These are phyloP conservation scores for Cyclotella sp. DNA, from an alignment of 108 stramenopile species.

Conservation along the genomic window DNA sequence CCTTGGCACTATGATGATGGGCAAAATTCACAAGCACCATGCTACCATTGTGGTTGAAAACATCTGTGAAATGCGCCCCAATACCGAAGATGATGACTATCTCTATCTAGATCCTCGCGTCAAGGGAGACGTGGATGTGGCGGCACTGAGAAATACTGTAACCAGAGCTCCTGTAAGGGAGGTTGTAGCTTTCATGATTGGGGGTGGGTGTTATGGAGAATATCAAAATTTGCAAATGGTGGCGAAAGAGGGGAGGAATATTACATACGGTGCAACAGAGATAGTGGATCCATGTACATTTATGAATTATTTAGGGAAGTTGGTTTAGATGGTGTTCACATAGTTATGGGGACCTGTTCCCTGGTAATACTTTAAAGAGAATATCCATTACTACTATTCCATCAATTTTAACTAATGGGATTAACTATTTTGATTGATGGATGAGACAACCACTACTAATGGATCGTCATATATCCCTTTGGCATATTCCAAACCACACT, in stretches of 20 bases:
- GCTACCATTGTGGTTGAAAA: conserved; percentile 94
- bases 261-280: conserved; percentile 96
- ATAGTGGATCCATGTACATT: conserved; percentile 84
- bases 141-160: conserved; percentile 59
- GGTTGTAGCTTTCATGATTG: conserved; percentile 95
- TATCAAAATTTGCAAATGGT: conserved; percentile 97
- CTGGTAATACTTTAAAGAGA: too few relatives aligned
- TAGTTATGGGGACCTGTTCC: too few relatives aligned
- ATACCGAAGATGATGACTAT: conserved; percentile 94
- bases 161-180: conserved; percentile 79
- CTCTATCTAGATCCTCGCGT: conserved; percentile 95
- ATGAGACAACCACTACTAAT: too few relatives aligned
- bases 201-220: conserved; percentile 97
- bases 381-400: too few relatives aligned
- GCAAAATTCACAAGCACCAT: conserved; percentile 87
- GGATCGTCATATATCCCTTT: too few relatives aligned
- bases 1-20: conserved; percentile 86
- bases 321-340: conserved; percentile 32
- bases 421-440: too few relatives aligned
- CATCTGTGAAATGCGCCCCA: conserved; percentile 87
- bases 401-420: too few relatives aligned
- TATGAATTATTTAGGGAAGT: conserved; percentile 77
- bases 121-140: conserved; percentile 87
- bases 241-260: conserved; percentile 75
- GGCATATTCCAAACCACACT: too few relatives aligned